These are phyloP conservation scores for Vickermania ingenoplastis DNA, from an alignment of 208 protist genomes.

Conservation along the genomic window DNA sequence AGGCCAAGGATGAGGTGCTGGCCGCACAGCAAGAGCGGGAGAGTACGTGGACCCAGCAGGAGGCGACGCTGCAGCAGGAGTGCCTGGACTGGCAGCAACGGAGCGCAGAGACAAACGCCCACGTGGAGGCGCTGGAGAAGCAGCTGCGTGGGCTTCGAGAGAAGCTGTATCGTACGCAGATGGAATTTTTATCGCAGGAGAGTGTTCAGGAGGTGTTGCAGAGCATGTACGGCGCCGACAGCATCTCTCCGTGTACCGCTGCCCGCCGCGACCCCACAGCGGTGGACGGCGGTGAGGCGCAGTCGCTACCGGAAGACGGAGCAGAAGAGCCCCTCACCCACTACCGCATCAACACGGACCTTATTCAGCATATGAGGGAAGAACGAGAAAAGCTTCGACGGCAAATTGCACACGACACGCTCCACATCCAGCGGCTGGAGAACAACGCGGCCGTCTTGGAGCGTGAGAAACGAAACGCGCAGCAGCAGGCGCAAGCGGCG, in stretches of 20 bases:
- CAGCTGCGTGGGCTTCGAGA: slow-evolving; percentile 15
- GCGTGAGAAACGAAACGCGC: slow-evolving; percentile 7
- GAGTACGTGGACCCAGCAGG: background rate
- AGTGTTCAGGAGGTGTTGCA: background rate
- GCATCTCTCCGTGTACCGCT: no score
- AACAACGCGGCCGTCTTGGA: background rate
- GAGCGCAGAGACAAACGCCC: slow-evolving; percentile 4
- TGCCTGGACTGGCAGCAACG: background rate
- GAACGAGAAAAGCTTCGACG: background rate
- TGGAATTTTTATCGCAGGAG: background rate
- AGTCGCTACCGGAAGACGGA: background rate
- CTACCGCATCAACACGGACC: background rate
- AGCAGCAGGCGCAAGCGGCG: slow-evolving; percentile 4
- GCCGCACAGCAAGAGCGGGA: background rate
- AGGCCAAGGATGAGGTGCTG: background rate
- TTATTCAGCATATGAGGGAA: background rate
- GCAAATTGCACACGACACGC: background rate
- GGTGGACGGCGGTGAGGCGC: background rate
- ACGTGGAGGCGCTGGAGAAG: slow-evolving; percentile 15
- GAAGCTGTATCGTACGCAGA: background rate
- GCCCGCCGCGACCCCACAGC: no score
- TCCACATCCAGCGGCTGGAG: background rate
- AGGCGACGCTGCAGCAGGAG: background rate
- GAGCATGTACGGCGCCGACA: no score
- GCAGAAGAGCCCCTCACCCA: background rate